Evolutionary conservation across 208 protist species (phyloP).

Genomic region (Lotmaria passim): DNA sequence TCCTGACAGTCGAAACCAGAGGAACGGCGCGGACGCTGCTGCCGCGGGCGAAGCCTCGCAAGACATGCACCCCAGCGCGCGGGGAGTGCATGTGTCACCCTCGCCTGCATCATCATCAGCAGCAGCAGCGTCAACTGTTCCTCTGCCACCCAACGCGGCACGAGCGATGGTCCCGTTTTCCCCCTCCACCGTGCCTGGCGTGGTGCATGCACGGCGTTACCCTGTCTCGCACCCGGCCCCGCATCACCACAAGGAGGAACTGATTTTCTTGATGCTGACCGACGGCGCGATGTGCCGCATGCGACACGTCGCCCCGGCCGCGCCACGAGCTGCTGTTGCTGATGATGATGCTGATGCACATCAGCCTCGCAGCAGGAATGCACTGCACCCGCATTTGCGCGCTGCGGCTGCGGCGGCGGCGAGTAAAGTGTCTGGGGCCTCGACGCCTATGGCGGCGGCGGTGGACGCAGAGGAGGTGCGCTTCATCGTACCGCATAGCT

Average conservation of each 20-base stretch:
- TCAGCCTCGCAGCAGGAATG: background rate
- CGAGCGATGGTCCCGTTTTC: slow-evolving; percentile 4
- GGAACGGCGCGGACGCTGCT: background rate
- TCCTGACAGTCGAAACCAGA: background rate
- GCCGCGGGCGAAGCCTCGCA: background rate
- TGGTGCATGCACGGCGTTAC: slow-evolving; percentile 28
- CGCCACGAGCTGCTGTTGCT: background rate
- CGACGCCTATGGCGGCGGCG: background rate
- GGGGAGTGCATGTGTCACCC: background rate
- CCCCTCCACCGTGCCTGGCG: slow-evolving; percentile 8
- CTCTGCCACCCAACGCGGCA: slow-evolving; percentile 12
- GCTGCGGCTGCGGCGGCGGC: background rate
- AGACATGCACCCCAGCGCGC: background rate
- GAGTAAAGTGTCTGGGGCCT: too few relatives aligned
- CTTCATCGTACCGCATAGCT: slow-evolving; percentile 43
- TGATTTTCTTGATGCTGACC: slow-evolving; percentile 64
- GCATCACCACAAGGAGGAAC: slow-evolving; percentile 51
- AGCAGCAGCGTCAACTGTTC: background rate
- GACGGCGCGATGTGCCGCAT: slow-evolving; percentile 62
- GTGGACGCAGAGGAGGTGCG: background rate
- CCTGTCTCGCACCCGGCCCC: slow-evolving; percentile 24
- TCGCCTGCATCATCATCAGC: background rate
- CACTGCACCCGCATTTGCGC: background rate
- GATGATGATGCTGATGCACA: background rate
- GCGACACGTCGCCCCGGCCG: slow-evolving; percentile 12